Evolutionary conservation across 2,329 filamentous ascomycete species (phyloP).

Genomic region (Proliferodiscus dingleyae): DNA sequence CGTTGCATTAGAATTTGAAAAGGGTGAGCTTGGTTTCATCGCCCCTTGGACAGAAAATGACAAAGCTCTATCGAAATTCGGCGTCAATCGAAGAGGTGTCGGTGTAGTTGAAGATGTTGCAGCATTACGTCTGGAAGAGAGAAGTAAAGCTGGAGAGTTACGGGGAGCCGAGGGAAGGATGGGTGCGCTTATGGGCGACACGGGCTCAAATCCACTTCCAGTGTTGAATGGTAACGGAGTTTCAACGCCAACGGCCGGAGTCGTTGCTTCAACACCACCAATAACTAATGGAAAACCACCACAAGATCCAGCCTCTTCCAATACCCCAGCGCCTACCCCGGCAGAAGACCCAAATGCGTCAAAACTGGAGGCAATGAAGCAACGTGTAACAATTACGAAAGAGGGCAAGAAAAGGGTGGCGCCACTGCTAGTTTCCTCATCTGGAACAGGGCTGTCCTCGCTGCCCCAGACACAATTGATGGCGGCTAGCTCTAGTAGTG

Average conservation of each 20-base stretch:
- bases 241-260: slow-evolving; percentile 20
- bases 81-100: slow-evolving; percentile 78
- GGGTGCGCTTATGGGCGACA: slow-evolving; percentile 96
- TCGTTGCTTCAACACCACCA: slow-evolving; percentile 14
- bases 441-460: slow-evolving; percentile 80
- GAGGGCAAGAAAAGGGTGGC: slow-evolving; percentile 96
- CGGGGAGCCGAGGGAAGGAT: slow-evolving; percentile 89
- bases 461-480: slow-evolving; percentile 85
- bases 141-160: slow-evolving; percentile 85
- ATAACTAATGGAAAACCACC: slow-evolving; percentile 23
- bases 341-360: slow-evolving; percentile 48
- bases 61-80: slow-evolving; percentile 87
- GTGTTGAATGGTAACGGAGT: slow-evolving; percentile 29
- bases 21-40: slow-evolving; percentile 85
- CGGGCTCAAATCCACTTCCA: slow-evolving; percentile 35
- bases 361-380: slow-evolving; percentile 70
- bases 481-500: slow-evolving; percentile 63
- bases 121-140: slow-evolving; percentile 79
- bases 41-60: slow-evolving; percentile 85
- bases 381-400: slow-evolving; percentile 89
- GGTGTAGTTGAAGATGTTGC: slow-evolving; percentile 92
- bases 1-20: slow-evolving; percentile 73
- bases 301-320: slow-evolving; percentile 34
- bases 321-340: slow-evolving; percentile 35
- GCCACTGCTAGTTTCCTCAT: slow-evolving; percentile 84